These are phyloP conservation scores for Botrytis paeoniae DNA, from an alignment of 2,329 filamentous ascomycete species.

Conservation along the genomic window DNA sequence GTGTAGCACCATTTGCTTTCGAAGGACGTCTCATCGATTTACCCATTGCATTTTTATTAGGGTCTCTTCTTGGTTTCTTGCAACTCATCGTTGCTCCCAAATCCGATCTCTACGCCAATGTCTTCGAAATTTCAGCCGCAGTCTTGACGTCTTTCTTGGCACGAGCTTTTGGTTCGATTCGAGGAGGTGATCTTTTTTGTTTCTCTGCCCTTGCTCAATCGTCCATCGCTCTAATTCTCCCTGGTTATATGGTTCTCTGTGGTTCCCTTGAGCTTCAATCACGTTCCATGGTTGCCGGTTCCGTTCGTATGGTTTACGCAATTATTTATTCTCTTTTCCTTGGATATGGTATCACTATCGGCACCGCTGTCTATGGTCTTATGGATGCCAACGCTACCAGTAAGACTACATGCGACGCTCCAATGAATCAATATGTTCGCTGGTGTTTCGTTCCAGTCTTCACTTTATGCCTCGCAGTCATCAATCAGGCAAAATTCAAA, in stretches of 20 bases:
- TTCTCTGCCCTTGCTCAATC: conserved; percentile 64
- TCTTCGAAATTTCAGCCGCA: conserved; percentile 62
- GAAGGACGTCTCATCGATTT: conserved; percentile 68
- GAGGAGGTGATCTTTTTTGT: conserved; percentile 51
- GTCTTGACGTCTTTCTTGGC: conserved; percentile 62
- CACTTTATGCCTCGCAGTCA: conserved; percentile 67
- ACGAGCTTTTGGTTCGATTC: conserved; percentile 60
- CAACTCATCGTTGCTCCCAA: conserved; percentile 67
- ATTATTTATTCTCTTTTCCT: conserved; percentile 58
- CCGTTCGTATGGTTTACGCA: conserved; percentile 57
- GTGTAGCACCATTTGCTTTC: conserved; percentile 74
- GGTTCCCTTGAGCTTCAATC: conserved; percentile 55
- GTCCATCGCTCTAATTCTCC: conserved; percentile 63
- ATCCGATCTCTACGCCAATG: conserved; percentile 65
- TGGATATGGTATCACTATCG: conserved; percentile 56
- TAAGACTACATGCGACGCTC: conserved; percentile 45
- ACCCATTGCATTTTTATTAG: conserved; percentile 68
- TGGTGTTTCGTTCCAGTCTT: conserved; percentile 75
- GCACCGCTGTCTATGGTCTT: conserved; percentile 53
- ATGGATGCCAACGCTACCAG: conserved; percentile 48
- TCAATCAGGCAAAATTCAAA: conserved; percentile 80
- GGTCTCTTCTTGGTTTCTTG: conserved; percentile 65
- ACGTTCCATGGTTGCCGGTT: conserved; percentile 53
- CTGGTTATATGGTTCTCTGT: conserved; percentile 61
- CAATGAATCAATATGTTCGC: conserved; percentile 50